Evolutionary conservation across 2,329 filamentous ascomycete genomes (phyloP), one percentile per base, ranked within the genome.

Genomic region (Decorospora gaudefroyi): DNA sequence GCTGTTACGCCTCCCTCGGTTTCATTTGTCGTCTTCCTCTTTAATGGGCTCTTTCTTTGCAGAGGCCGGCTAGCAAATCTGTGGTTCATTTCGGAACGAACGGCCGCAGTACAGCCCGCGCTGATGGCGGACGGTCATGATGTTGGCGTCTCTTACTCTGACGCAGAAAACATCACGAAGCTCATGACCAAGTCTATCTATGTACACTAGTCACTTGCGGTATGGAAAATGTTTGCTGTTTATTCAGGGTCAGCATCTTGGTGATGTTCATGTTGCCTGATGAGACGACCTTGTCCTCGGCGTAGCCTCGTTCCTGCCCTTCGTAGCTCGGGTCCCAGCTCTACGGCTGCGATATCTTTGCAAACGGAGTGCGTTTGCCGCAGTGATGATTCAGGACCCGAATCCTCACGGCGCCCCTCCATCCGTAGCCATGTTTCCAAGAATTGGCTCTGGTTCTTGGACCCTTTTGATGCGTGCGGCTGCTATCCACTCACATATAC

Each of bases 121-220:
- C 43, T 43, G 36, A 36, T 43, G 49, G 48, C 51, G 47, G 53
- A 50, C 50, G 48, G 53, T 55, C 51, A 61, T 61, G 63, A 67
- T 67, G 63, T 65, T 65, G 57, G 56, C 22, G 60, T 62, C 61
- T 62, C 61, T 53, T 45, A 38, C 48, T 47, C 52, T 36, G 55
- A 58, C 61, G 57, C 49, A 40, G 46, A 53, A 59, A 56, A 57
- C 61, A 67, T 64, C 65, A 68, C 59, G 64, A 66, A 56, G 59
- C 61, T 62, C 56, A 69, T 65, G 65, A 65, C 53, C 61, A 51
- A 54, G 54, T 55, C 51, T 54, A 59, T 53, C n/a, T n/a, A 46
- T 66, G 67, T 70, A 69, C 51, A 69, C 62, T 69, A 69, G 63
- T 64, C 55, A 56, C 61, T 56, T 64, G 61, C 61, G 57, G 60